Evolutionary conservation across 169 alveolate species (phyloP).

Genomic region (Pseudocohnilembus persalinus): DNA sequence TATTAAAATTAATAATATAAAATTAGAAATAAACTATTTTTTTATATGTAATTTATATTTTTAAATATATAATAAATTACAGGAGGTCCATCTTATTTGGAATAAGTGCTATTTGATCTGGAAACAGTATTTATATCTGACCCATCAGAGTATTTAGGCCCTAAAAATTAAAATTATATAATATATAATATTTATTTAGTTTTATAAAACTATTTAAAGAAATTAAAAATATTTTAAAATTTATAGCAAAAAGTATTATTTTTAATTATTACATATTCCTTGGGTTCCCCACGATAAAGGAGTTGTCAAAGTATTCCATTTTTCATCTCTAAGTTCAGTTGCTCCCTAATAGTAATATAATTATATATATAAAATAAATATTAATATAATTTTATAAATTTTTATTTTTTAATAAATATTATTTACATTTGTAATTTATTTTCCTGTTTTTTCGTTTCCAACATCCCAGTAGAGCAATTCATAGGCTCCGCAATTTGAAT

Average conservation of each 20-base stretch:
- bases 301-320: slow-evolving; percentile 82
- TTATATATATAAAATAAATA: too few relatives aligned
- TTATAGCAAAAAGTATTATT: too few relatives aligned
- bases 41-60: too few relatives aligned
- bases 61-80: background rate
- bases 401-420: too few relatives aligned
- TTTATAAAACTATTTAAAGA: background rate
- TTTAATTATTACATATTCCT: slow-evolving; percentile 29
- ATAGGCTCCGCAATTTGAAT: slow-evolving; percentile 74
- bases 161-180: slow-evolving; percentile 55
- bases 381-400: too few relatives aligned
- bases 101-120: slow-evolving; percentile 51
- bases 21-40: too few relatives aligned
- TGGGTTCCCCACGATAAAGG: slow-evolving; percentile 85
- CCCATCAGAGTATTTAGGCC: slow-evolving; percentile 69
- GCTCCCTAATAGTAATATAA: too few relatives aligned
- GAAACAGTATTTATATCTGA: slow-evolving; percentile 73
- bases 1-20: too few relatives aligned
- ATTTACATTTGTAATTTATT: slow-evolving; percentile 52
- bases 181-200: background rate
- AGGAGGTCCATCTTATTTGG: slow-evolving; percentile 32
- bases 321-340: slow-evolving; percentile 69
- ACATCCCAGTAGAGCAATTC: slow-evolving; percentile 67
- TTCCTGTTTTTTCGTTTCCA: slow-evolving; percentile 48
- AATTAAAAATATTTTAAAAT: background rate